A percentile compares a stretch with the other conserved stretches of the same genome.
These are phyloP conservation scores for Musa itinerans DNA, from an alignment of 176 grass and related monocot genomes.

Conservation along the genomic window DNA sequence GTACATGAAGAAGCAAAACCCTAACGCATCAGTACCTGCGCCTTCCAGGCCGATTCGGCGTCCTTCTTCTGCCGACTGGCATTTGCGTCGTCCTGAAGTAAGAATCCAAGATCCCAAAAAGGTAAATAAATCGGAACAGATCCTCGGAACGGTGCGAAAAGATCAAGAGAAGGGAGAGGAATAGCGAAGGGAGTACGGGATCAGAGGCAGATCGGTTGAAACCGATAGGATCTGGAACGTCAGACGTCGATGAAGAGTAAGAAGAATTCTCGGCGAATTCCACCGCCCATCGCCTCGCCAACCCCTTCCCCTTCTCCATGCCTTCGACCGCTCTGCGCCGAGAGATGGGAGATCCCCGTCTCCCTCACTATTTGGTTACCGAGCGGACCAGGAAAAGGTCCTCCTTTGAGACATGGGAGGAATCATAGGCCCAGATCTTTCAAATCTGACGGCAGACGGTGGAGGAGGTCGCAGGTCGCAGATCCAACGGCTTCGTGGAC, in stretches of 20 bases:
- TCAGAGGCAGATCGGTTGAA: constrained; percentile 66
- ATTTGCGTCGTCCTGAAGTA: constrained; percentile 56
- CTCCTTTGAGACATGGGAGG: background rate
- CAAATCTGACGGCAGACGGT: background rate
- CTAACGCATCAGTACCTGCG: constrained; percentile 42
- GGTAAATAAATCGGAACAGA: background rate
- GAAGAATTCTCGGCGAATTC: constrained; percentile 63
- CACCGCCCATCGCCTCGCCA: constrained; percentile 82
- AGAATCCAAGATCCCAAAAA: background rate
- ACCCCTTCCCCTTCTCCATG: constrained; percentile 92
- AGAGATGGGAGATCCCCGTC: background rate
- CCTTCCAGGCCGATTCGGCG: constrained; percentile 74
- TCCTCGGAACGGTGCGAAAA: background rate
- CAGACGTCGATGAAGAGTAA: constrained; percentile 18
- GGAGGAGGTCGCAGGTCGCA: background rate
- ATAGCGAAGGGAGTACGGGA: constrained; percentile 24
- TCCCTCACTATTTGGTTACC: background rate
- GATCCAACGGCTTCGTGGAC: background rate
- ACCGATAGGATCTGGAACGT: constrained; percentile 62
- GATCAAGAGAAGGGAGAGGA: background rate
- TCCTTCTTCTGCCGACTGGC: constrained; percentile 82
- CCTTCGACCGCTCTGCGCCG: background rate
- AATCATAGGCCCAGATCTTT: background rate
- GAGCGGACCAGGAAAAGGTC: background rate
- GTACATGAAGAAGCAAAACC: background rate